Percentiles rank a stretch among this genome's conserved stretches.
These are phyloP conservation scores for Cyberlindnera maritima DNA, from an alignment of 805 yeast genomes.

Conservation along the genomic window DNA sequence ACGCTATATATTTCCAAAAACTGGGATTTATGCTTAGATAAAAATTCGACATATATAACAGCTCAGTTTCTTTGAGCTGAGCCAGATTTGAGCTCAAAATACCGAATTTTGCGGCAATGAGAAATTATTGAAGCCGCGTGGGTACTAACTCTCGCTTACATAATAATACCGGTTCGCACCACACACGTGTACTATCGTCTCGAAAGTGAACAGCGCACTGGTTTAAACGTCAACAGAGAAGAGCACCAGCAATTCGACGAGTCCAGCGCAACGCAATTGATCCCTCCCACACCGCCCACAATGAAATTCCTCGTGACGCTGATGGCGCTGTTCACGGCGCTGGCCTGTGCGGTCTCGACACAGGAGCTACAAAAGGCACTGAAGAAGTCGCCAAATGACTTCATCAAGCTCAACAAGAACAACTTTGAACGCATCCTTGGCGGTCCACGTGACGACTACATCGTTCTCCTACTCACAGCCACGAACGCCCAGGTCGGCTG, in stretches of 20 bases:
- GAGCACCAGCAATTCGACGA: too few relatives aligned
- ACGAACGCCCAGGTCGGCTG: conserved; percentile 74
- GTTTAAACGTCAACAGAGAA: not conserved
- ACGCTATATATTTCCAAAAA: too few relatives aligned
- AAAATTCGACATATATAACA: too few relatives aligned
- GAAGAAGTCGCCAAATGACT: conserved; percentile 31
- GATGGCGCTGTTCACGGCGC: conserved; percentile 8
- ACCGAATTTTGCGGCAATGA: too few relatives aligned
- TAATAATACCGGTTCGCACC: too few relatives aligned
- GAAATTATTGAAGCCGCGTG: too few relatives aligned
- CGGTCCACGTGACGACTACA: conserved; percentile 67
- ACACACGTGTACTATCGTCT: too few relatives aligned
- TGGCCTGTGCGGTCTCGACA: conserved; percentile 15
- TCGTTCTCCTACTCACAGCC: conserved; percentile 73
- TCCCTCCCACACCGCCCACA: not conserved
- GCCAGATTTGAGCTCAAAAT: too few relatives aligned
- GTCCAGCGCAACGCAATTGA: not conserved
- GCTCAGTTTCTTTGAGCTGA: too few relatives aligned
- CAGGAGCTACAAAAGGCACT: conserved; percentile 28
- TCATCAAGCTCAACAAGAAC: conserved; percentile 53
- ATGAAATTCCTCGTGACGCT: conserved; percentile 9
- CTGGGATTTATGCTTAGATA: too few relatives aligned
- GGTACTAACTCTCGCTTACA: too few relatives aligned
- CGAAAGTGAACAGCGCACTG: not conserved
- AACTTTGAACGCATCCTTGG: conserved; percentile 55